phyloP scores from a whole-genome alignment of 2,329 filamentous ascomycete genomes.

The Paecilomyces dactylethromorphus region DNA sequence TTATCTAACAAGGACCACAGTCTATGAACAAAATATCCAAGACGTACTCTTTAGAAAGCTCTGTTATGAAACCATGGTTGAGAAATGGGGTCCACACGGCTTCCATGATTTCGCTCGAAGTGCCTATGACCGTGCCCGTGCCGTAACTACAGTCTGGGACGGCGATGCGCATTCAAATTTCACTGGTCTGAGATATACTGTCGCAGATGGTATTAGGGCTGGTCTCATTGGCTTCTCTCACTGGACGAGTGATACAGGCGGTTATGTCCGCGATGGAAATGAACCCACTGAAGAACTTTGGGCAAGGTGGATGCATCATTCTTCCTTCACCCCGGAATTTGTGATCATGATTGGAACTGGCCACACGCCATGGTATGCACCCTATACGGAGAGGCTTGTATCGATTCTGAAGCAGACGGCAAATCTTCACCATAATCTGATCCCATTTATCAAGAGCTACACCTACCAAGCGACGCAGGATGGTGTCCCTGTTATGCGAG shows the following conservation, averaged over 20 bases:
- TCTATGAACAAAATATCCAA: slow-evolving; percentile 30
- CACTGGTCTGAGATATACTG: not conserved
- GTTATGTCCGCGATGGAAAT: not conserved
- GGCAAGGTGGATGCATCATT: not conserved
- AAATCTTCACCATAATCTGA: not conserved
- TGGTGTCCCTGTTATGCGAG: not conserved
- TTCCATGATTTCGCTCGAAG: not conserved
- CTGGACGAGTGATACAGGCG: slow-evolving; percentile 1
- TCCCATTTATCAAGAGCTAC: not conserved
- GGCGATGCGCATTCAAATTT: not conserved
- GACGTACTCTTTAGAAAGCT: slow-evolving; percentile 3
- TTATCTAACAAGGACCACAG: not conserved
- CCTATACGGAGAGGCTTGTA: not conserved
- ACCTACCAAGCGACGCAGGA: not conserved
- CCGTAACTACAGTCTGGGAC: not conserved
- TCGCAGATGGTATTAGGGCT: not conserved
- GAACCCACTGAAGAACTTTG: not conserved
- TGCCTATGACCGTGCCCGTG: not conserved
- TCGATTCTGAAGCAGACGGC: not conserved
- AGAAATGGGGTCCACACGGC: not conserved
- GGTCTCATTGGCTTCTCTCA: slow-evolving; percentile 1
- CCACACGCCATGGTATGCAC: not conserved
- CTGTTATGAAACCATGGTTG: slow-evolving; percentile 1
- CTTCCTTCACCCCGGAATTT: not conserved
- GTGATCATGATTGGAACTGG: not conserved